phyloP scores from a whole-genome alignment of 495 filamentous ascomycete genomes.

The Aspergillus campestris region DNA sequence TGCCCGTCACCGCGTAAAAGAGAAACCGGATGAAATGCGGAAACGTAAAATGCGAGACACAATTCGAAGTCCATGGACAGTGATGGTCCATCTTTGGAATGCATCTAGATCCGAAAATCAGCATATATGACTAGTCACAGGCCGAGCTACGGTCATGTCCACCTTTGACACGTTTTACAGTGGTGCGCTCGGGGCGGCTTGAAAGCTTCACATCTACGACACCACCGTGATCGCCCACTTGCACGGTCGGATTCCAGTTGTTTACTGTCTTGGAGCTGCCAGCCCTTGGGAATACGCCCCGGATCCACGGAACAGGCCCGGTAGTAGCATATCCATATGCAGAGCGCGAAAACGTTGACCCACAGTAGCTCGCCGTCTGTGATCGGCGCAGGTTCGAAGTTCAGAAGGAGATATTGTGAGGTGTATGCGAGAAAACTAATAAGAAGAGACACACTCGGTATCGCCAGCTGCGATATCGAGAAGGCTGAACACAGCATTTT shows the following conservation, averaged over 20 bases:
- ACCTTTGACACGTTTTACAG: conserved; percentile 74
- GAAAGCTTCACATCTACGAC: conserved; percentile 70
- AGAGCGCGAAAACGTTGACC: conserved; percentile 67
- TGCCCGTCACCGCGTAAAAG: conserved; percentile 62
- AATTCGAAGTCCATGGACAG: conserved; percentile 93
- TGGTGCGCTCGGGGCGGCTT: conserved; percentile 90
- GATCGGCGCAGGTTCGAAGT: conserved; percentile 62
- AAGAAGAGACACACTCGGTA: conserved; percentile 57
- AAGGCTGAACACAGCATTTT: conserved; percentile 15
- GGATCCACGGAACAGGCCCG: conserved; percentile 70
- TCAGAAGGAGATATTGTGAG: conserved; percentile 75
- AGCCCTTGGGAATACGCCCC: conserved; percentile 41
- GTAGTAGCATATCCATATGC: conserved; percentile 74
- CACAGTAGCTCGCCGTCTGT: conserved; percentile 48
- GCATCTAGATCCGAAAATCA: conserved; percentile 46
- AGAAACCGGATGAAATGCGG: conserved; percentile 89
- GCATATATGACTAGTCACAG: not conserved
- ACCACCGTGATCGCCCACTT: conserved; percentile 53
- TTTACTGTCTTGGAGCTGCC: conserved; percentile 16
- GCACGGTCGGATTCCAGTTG: conserved; percentile 19
- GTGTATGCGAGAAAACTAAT: conserved; percentile 76
- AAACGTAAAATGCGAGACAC: conserved; percentile 83
- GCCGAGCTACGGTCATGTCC: not conserved
- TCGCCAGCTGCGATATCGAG: conserved; percentile 38
- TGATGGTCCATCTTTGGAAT: conserved; percentile 98